Conservation (phyloP, 2,329 filamentous ascomycete species). For the Ophiosphaerella korrae region DNA sequence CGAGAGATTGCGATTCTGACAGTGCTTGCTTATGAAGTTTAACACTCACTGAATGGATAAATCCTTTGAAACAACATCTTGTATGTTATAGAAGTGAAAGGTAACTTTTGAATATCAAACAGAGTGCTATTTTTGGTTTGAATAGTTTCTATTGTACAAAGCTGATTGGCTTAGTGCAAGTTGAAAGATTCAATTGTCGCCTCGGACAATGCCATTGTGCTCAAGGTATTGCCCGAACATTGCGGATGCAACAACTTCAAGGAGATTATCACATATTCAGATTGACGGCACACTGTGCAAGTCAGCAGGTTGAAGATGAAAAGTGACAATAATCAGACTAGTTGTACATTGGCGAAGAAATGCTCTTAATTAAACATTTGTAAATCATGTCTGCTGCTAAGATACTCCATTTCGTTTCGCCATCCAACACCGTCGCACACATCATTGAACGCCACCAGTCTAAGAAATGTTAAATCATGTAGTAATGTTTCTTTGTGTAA, state of each 20-base stretch:
- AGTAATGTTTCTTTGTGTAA: slow-evolving; percentile 17
- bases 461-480: slow-evolving; percentile 27
- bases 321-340: background rate
- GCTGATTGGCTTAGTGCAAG: background rate
- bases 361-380: slow-evolving; percentile 1
- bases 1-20: too few relatives aligned
- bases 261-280: background rate
- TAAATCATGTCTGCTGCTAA: background rate
- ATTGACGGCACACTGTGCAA: background rate
- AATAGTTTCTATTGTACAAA: background rate
- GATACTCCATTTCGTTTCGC: slow-evolving; percentile 1
- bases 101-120: too few relatives aligned
- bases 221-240: too few relatives aligned
- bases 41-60: too few relatives aligned
- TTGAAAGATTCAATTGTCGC: too few relatives aligned
- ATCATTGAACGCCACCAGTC: slow-evolving; percentile 26
- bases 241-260: too few relatives aligned
- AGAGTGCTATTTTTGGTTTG: background rate
- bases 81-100: too few relatives aligned
- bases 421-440: background rate
- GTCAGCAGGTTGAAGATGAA: background rate
- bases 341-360: background rate
- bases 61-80: too few relatives aligned
- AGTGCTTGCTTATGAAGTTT: too few relatives aligned
- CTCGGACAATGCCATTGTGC: background rate